Conservation (phyloP, 495 filamentous ascomycete genomes). For the Apiosordaria backusii region DNA sequence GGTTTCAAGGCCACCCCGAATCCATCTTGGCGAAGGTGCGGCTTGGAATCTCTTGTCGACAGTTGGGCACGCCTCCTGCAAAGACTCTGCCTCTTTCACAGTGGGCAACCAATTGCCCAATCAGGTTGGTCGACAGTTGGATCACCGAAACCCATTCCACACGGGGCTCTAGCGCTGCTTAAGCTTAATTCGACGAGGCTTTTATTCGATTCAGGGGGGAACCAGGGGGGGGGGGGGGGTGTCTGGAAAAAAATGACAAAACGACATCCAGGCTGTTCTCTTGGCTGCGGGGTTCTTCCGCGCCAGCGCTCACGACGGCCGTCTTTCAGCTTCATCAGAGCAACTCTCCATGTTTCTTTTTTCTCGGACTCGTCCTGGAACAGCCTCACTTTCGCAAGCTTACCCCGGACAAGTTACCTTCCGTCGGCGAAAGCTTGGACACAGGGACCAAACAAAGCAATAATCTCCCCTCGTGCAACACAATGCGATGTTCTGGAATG, state of each 20-base stretch:
- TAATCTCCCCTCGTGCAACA: background rate
- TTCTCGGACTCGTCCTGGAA: background rate
- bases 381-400: background rate
- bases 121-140: too few relatives aligned
- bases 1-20: background rate
- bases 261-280: too few relatives aligned
- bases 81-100: too few relatives aligned
- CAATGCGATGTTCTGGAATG: background rate
- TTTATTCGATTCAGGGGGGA: slow-evolving; percentile 7
- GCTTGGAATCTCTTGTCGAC: too few relatives aligned
- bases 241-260: too few relatives aligned
- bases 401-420: background rate
- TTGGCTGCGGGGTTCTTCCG: too few relatives aligned
- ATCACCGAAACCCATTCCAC: background rate
- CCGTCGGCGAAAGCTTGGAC: too few relatives aligned
- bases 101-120: too few relatives aligned
- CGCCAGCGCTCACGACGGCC: too few relatives aligned
- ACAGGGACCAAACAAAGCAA: background rate
- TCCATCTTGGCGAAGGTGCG: too few relatives aligned
- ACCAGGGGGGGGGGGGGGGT: too few relatives aligned
- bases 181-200: slow-evolving; percentile 12
- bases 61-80: background rate
- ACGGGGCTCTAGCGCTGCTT: slow-evolving; percentile 6
- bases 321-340: background rate
- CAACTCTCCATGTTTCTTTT: background rate